Percentiles rank a stretch among this genome's conserved stretches.
Evolutionary conservation across 2,329 filamentous ascomycete genomes (phyloP).

Genomic region (Botryotinia calthae): DNA sequence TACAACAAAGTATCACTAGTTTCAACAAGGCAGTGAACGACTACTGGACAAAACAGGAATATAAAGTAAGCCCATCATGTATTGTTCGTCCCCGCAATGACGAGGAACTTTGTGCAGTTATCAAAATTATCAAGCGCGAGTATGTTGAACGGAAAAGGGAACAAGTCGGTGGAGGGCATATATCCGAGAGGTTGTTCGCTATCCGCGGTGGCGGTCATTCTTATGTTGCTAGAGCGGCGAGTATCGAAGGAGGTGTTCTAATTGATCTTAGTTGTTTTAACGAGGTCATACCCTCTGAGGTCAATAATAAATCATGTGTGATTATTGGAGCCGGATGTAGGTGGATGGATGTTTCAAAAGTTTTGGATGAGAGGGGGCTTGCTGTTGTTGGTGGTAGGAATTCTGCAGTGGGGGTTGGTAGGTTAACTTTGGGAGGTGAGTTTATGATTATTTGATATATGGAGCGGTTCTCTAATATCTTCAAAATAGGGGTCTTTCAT

Average conservation of each 20-base stretch:
- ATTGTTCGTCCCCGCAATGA: conserved; percentile 20
- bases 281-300: conserved; percentile 32
- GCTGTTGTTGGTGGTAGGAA: conserved; percentile 43
- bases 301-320: conserved; percentile 32
- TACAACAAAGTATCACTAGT: neutral
- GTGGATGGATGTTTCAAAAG: conserved; percentile 39
- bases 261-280: conserved; percentile 46
- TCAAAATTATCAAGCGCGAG: conserved; percentile 18
- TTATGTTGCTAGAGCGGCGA: conserved; percentile 46
- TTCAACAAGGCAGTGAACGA: conserved; percentile 13
- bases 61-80: conserved; percentile 17
- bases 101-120: conserved; percentile 13
- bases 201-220: conserved; percentile 33
- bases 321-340: conserved; percentile 41
- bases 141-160: neutral
- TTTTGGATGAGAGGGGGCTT: conserved; percentile 34
- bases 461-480: neutral
- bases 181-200: conserved; percentile 23
- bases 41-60: conserved; percentile 24
- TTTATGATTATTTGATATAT: neutral
- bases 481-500: conserved; percentile 24
- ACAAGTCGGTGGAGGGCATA: neutral
- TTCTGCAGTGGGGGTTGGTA: conserved; percentile 29
- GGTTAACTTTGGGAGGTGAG: conserved; percentile 29
- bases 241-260: conserved; percentile 48